Percentiles rank a stretch among this genome's conserved stretches.
phyloP scores from a whole-genome alignment of 2,329 filamentous ascomycete species.

The Taxawa tesnikishii region DNA sequence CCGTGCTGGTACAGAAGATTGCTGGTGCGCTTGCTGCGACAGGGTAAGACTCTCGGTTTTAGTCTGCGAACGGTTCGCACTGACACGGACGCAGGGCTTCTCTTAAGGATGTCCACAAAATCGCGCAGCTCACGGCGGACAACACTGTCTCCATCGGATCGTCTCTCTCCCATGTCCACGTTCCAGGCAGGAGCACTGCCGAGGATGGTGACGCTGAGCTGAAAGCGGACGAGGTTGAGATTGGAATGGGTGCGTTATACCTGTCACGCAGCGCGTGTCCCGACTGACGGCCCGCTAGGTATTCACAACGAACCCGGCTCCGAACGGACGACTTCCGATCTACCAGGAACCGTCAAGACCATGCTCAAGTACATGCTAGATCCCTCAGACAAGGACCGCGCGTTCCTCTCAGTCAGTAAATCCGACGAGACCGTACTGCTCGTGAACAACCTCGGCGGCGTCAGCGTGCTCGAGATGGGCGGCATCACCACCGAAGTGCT shows the following conservation, averaged over 20 bases:
- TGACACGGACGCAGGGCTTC: slow-evolving; percentile 20
- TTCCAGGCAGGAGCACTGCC: slow-evolving; percentile 57
- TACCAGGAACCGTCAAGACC: slow-evolving; percentile 34
- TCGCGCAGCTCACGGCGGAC: slow-evolving; percentile 58
- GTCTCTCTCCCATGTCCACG: slow-evolving; percentile 82
- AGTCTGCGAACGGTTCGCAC: too few species aligned
- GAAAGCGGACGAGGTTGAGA: slow-evolving; percentile 47
- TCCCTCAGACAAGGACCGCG: slow-evolving; percentile 53
- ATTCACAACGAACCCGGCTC: slow-evolving; percentile 50
- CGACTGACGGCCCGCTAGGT: not conserved
- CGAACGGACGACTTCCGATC: slow-evolving; percentile 28
- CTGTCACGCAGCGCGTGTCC: too few species aligned
- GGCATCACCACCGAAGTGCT: slow-evolving; percentile 59
- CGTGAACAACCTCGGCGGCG: slow-evolving; percentile 64
- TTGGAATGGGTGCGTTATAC: slow-evolving; percentile 49
- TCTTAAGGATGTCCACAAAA: slow-evolving; percentile 58
- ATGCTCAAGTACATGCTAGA: slow-evolving; percentile 57
- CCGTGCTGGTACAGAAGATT: slow-evolving; percentile 84
- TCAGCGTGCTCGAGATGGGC: slow-evolving; percentile 59
- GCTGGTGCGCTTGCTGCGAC: slow-evolving; percentile 68
- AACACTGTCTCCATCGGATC: slow-evolving; percentile 80
- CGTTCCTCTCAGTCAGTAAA: slow-evolving; percentile 51
- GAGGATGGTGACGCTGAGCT: slow-evolving; percentile 47
- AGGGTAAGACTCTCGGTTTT: slow-evolving; percentile 40
- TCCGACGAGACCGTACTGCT: slow-evolving; percentile 53